phyloP scores from a whole-genome alignment of 352 stramenopile species.

The Phytophthora pinifolia region DNA sequence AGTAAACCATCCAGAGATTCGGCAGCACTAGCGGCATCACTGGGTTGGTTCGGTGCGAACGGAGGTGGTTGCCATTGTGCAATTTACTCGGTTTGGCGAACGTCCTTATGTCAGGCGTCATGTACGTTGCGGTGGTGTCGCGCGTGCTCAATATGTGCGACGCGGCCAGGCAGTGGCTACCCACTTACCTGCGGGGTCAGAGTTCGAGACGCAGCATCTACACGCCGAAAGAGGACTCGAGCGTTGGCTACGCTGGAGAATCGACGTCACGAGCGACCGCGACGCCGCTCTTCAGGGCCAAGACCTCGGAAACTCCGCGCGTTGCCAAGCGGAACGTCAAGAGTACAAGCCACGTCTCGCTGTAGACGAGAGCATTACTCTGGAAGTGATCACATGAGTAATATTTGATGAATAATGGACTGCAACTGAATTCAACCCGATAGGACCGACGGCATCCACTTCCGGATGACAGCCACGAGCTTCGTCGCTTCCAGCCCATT shows the following conservation, averaged over 20 bases:
- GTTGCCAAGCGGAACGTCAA: neutral
- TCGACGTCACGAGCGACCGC: slow-evolving; percentile 11
- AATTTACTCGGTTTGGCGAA: slow-evolving; percentile 7
- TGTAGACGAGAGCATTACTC: neutral
- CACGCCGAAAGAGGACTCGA: slow-evolving; percentile 23
- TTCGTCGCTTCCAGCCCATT: slow-evolving; percentile 54
- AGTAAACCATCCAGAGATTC: neutral
- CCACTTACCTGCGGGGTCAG: slow-evolving; percentile 9
- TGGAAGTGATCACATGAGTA: no score
- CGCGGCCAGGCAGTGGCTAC: slow-evolving; percentile 5
- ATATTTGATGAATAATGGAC: neutral
- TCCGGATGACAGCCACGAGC: slow-evolving; percentile 41
- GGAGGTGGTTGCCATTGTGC: slow-evolving; percentile 11
- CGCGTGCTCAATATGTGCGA: slow-evolving; percentile 18
- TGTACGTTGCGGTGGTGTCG: slow-evolving; percentile 27
- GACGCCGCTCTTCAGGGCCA: neutral
- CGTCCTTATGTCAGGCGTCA: slow-evolving; percentile 16
- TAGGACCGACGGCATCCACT: slow-evolving; percentile 33
- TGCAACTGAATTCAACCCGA: neutral
- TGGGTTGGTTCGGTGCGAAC: neutral
- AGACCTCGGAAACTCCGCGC: neutral
- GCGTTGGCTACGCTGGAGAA: slow-evolving; percentile 1
- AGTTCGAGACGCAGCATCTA: slow-evolving; percentile 18
- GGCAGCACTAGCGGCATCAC: neutral
- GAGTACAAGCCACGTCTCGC: slow-evolving; percentile 6